Conservation (phyloP, 192 early-diverging fungal species). For the Backusella psychrophila region DNA sequence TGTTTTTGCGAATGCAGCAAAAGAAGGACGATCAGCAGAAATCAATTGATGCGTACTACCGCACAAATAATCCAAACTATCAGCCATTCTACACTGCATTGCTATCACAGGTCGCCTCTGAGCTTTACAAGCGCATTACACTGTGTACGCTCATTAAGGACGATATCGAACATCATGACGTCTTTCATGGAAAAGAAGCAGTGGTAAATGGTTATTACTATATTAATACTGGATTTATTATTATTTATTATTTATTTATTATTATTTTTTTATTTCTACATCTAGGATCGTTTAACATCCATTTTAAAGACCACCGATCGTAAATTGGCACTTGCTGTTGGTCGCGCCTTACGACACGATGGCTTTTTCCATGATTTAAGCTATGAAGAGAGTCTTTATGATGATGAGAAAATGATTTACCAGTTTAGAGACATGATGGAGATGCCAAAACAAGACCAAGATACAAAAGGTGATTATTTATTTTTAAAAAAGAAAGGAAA, state of each 20-base stretch:
- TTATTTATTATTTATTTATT: no score
- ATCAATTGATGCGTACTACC: slow-evolving; percentile 20
- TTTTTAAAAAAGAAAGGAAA: not conserved
- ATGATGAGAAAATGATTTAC: slow-evolving; percentile 79
- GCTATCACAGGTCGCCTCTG: slow-evolving; percentile 65
- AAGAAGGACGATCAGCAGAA: slow-evolving; percentile 23
- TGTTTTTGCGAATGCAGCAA: slow-evolving; percentile 17
- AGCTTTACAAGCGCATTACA: slow-evolving; percentile 58
- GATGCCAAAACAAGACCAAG: not conserved
- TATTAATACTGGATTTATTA: no score
- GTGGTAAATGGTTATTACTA: slow-evolving; percentile 56
- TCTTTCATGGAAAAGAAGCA: slow-evolving; percentile 86
- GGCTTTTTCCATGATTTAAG: slow-evolving; percentile 89
- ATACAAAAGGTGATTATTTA: not conserved
- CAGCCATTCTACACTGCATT: slow-evolving; percentile 63
- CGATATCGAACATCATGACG: slow-evolving; percentile 76
- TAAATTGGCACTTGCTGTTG: slow-evolving; percentile 82
- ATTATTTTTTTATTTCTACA: no score
- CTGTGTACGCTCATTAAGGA: slow-evolving; percentile 68
- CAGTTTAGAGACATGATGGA: slow-evolving; percentile 55
- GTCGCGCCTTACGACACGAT: slow-evolving; percentile 85
- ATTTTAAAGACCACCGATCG: slow-evolving; percentile 82
- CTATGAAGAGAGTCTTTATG: slow-evolving; percentile 79
- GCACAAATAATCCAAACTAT: not conserved
- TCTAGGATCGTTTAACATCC: slow-evolving; percentile 52